Conservation (phyloP, 2,329 filamentous ascomycete species). For the Sclerotinia borealis region DNA sequence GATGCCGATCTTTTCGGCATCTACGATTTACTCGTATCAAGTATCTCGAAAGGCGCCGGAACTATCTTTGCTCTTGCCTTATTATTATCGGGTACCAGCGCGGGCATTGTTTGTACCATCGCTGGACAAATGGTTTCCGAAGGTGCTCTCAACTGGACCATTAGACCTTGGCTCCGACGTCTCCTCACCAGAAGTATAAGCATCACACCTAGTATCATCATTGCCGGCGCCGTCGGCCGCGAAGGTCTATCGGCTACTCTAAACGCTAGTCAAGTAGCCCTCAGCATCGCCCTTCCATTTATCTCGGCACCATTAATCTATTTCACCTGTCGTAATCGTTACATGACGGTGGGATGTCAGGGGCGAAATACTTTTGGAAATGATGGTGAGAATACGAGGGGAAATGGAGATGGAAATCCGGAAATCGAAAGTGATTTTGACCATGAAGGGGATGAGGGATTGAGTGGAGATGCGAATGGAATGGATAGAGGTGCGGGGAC, state of each 20-base stretch:
- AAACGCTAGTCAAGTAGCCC: slow-evolving; percentile 69
- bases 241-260: slow-evolving; percentile 65
- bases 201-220: slow-evolving; percentile 76
- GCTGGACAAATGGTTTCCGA: slow-evolving; percentile 85
- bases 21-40: slow-evolving; percentile 60
- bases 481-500: slow-evolving; percentile 23
- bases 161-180: slow-evolving; percentile 72
- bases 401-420: neutral
- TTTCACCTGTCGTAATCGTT: slow-evolving; percentile 73
- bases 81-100: slow-evolving; percentile 71
- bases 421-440: neutral
- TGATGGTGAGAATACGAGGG: slow-evolving; percentile 1
- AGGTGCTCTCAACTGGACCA: slow-evolving; percentile 68
- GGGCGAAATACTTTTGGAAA: neutral
- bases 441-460: neutral
- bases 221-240: slow-evolving; percentile 71
- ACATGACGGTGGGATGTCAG: slow-evolving; percentile 54
- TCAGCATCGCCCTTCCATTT: slow-evolving; percentile 76
- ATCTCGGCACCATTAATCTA: slow-evolving; percentile 78
- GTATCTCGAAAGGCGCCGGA: slow-evolving; percentile 68
- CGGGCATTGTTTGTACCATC: slow-evolving; percentile 84
- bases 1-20: slow-evolving; percentile 79
- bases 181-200: slow-evolving; percentile 73
- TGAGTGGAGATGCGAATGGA: slow-evolving; percentile 26
- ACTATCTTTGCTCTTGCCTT: slow-evolving; percentile 80